Evolutionary conservation across 176 grass and related monocot species (phyloP), one percentile per base, ranked within the genome.

Genomic region (Calamus simplicifolius): DNA sequence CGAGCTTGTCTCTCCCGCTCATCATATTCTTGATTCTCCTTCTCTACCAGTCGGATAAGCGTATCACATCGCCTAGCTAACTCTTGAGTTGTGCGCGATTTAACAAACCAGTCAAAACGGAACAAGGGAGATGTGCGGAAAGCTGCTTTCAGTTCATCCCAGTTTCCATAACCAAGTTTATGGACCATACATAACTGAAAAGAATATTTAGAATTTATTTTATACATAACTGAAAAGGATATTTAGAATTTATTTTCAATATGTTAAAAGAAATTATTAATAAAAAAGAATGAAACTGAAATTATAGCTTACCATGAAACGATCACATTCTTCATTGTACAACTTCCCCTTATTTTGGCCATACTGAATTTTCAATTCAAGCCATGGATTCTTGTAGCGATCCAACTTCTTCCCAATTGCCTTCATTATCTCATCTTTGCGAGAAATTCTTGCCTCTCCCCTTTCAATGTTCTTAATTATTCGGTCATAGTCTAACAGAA

Each of bases 21-120:
- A 67, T 98, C 93, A 68, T 85, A 80, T 80, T 98, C 93, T 70
- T 98, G 93, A 56, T 98, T 98, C 67, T 98, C 93, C 64, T 98
- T 98, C 81, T 98, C 93, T 17, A 98, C 84, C 7, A 98, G 73
- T 4, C 93, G 84, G 68, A 98, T 88, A 68, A 98, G 87, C 2
- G 87, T 98, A 76, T 98, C 93, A 67, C 93, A 98, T 18, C 93
- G 71, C 72, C 93, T 85, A 63, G 87, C 81, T 68, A 98, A 81
- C 69, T 98, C 93, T 77, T 98, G 93, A 6, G 81, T 79, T 53
- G 87, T 98, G 21, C 93, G 89, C 0, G 93, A 92, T 66, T 98
- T 98, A 58, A 98, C 93, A 83, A 98, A 98, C 93, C 93, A 98
- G 59, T 98, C 93, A n/a, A 98, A 98, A 10, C 93, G 84, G 50